Evolutionary conservation across 2,329 filamentous ascomycete genomes (phyloP).

Genomic region (Colletotrichum gigasporum): DNA sequence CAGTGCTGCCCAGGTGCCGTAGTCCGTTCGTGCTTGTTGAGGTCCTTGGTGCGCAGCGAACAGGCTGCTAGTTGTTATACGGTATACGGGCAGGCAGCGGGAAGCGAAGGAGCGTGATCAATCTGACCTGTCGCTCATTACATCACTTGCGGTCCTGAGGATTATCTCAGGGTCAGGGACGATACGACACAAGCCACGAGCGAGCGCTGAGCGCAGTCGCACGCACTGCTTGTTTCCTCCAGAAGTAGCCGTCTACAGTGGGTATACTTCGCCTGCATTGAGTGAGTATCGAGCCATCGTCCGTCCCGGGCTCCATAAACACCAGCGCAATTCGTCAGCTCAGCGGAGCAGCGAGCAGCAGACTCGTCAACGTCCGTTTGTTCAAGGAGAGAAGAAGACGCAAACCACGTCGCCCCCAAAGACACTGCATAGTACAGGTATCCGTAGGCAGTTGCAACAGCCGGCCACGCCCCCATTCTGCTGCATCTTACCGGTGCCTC

Average conservation of each 20-base stretch:
- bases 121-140: not conserved
- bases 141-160: slow-evolving; percentile 15
- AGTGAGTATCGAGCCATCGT: slow-evolving; percentile 5
- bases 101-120: not conserved
- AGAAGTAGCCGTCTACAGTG: not conserved
- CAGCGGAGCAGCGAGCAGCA: not conserved
- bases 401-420: not conserved
- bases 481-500: not conserved
- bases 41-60: not conserved
- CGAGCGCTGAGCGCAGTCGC: not conserved
- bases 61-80: too few species aligned
- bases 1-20: slow-evolving; percentile 6
- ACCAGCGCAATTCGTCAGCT: slow-evolving; percentile 3
- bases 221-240: not conserved
- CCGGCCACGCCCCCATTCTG: not conserved
- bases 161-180: not conserved
- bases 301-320: not conserved
- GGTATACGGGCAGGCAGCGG: not conserved
- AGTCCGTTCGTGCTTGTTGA: slow-evolving; percentile 8
- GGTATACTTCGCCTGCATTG: slow-evolving; percentile 3
- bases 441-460: not conserved
- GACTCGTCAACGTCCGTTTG: not conserved
- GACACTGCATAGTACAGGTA: too few species aligned
- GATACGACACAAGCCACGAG: not conserved
- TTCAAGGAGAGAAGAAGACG: not conserved